Percentiles rank a stretch among this genome's conserved stretches.
These are phyloP conservation scores for Cryptococcus sp. DNA, from an alignment of 1,284 basidiomycete species.

Conservation along the genomic window DNA sequence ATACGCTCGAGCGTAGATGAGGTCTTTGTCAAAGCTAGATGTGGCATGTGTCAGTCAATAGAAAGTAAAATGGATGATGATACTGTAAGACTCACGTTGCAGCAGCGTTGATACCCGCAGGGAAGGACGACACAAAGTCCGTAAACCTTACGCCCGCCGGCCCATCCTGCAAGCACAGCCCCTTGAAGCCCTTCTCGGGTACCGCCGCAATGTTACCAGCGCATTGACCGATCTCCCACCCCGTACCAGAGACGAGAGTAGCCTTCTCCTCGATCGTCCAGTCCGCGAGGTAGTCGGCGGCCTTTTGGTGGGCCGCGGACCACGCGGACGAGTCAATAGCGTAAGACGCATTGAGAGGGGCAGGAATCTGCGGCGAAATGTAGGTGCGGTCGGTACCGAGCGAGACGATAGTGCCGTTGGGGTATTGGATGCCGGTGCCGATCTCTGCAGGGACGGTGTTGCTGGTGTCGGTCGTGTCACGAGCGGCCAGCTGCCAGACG, in stretches of 20 bases:
- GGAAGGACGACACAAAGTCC: slow-evolving; percentile 64
- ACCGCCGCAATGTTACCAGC: slow-evolving; percentile 67
- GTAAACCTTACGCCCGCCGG: slow-evolving; percentile 61
- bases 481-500: neutral
- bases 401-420: no score
- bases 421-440: no score
- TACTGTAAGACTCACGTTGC: slow-evolving; percentile 54
- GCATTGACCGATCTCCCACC: slow-evolving; percentile 54
- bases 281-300: slow-evolving; percentile 41
- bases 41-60: neutral
- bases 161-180: slow-evolving; percentile 61
- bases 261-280: slow-evolving; percentile 53
- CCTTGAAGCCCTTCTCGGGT: slow-evolving; percentile 60
- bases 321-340: slow-evolving; percentile 17
- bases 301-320: slow-evolving; percentile 38
- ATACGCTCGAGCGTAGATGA: slow-evolving; percentile 9
- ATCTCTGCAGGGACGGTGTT: no score
- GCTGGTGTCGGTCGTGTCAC: no score
- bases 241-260: slow-evolving; percentile 50
- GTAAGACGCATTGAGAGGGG: slow-evolving; percentile 9
- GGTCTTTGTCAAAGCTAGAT: slow-evolving; percentile 9
- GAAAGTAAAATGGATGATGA: no score
- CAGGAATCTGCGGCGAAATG: slow-evolving; percentile 5
- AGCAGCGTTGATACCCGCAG: slow-evolving; percentile 71
- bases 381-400: slow-evolving; percentile 7